phyloP scores from a whole-genome alignment of 2,329 filamentous ascomycete genomes.

The Talaromyces sp. region DNA sequence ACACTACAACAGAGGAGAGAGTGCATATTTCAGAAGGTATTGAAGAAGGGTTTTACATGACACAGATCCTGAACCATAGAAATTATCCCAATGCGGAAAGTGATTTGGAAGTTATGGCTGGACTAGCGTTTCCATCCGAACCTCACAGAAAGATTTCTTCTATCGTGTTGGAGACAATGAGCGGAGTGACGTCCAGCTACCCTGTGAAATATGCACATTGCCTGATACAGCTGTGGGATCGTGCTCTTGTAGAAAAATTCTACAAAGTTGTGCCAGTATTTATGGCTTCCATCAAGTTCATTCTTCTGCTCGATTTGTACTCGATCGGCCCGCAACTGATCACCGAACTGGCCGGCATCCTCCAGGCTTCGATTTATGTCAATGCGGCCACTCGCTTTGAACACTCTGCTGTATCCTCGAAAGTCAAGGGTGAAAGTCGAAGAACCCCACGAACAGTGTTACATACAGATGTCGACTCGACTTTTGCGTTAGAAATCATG shows the following conservation, averaged over 20 bases:
- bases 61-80: slow-evolving; percentile 55
- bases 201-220: slow-evolving; percentile 49
- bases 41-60: slow-evolving; percentile 44
- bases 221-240: slow-evolving; percentile 55
- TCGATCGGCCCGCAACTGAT: slow-evolving; percentile 37
- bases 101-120: slow-evolving; percentile 54
- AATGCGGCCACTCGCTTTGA: slow-evolving; percentile 53
- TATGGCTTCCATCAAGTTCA: slow-evolving; percentile 39
- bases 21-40: slow-evolving; percentile 19
- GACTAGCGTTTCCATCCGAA: slow-evolving; percentile 53
- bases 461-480: slow-evolving; percentile 51
- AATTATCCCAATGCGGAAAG: slow-evolving; percentile 47
- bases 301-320: slow-evolving; percentile 39
- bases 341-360: slow-evolving; percentile 36
- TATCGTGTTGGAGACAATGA: slow-evolving; percentile 52
- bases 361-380: slow-evolving; percentile 50
- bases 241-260: slow-evolving; percentile 54
- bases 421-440: slow-evolving; percentile 37
- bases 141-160: slow-evolving; percentile 50
- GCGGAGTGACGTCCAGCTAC: slow-evolving; percentile 44
- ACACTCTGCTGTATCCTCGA: slow-evolving; percentile 42
- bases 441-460: slow-evolving; percentile 43
- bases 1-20: slow-evolving; percentile 6
- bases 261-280: slow-evolving; percentile 44
- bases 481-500: slow-evolving; percentile 54